phyloP scores from a whole-genome alignment of 2,329 filamentous ascomycete genomes.

The Plectosphaerella cucumerina region DNA sequence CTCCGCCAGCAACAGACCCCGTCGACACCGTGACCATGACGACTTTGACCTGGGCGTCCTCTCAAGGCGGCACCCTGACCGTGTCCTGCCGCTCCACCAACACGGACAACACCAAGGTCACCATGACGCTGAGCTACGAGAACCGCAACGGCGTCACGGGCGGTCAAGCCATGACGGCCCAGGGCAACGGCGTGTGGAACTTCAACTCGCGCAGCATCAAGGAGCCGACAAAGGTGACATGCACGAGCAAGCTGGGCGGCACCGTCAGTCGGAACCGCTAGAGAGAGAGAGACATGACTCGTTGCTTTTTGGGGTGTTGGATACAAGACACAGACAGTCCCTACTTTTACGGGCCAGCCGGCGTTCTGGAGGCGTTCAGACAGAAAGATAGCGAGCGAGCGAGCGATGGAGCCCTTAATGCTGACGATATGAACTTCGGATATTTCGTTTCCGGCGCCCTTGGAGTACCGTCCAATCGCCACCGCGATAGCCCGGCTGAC shows the following conservation, averaged over 20 bases:
- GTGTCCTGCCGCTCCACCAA: slow-evolving; percentile 9
- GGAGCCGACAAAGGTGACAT: slow-evolving; percentile 10
- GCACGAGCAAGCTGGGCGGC: slow-evolving; percentile 9
- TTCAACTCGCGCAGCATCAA: slow-evolving; percentile 11
- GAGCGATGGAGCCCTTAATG: too few relatives aligned
- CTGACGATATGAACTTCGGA: too few relatives aligned
- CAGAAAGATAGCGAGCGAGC: too few relatives aligned
- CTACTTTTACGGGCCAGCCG: too few relatives aligned
- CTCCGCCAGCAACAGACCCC: background rate
- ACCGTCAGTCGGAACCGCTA: slow-evolving; percentile 1
- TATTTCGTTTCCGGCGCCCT: too few relatives aligned
- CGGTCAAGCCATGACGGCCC: slow-evolving; percentile 7
- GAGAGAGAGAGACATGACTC: background rate
- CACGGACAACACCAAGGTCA: slow-evolving; percentile 11
- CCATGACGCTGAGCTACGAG: slow-evolving; percentile 17
- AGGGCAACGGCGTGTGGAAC: slow-evolving; percentile 9
- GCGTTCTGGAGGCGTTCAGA: too few relatives aligned
- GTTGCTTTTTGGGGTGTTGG: too few relatives aligned
- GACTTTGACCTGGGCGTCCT: slow-evolving; percentile 10
- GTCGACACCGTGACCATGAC: slow-evolving; percentile 10
- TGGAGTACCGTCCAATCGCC: too few relatives aligned
- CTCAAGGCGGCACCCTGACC: slow-evolving; percentile 13
- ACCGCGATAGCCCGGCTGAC: too few relatives aligned
- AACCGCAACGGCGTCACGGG: slow-evolving; percentile 13
- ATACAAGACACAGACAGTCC: too few relatives aligned